Base-by-base conservation (phyloP, 208 protist genomes). In the Trypanosoma brucei region DNA sequence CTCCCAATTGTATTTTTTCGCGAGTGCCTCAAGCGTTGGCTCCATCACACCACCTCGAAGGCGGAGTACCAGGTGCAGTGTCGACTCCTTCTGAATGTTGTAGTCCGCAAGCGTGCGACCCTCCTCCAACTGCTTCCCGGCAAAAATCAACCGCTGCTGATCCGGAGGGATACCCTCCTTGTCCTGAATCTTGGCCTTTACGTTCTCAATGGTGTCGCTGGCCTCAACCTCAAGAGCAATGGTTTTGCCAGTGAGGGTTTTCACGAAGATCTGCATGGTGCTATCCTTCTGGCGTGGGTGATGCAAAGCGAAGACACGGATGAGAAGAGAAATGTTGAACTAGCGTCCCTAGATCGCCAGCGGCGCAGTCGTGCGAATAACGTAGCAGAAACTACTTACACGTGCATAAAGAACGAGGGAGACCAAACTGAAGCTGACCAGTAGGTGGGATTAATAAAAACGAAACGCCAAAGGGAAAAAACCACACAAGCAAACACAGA, bases 21-120 rank as follows among this genome's bases (percentile, higher is more conserved):
- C 98, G 22, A 99, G 86, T 13, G 89, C 86, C 54, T 93, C 76
- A 36, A 99, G 95, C 33, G 98, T 96, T 50, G 98, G 98, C 89
- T 99, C 97, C 83, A 99, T 99, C 59, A 93, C 79, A 61, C 88
- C 88, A 70, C 87, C 91, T 72, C 91, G 81, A 50, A 96, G 85
- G 60, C 97, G 83, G 4, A 99, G 88, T 48, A 99, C 98, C 8
- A 99, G 86, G 84, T 99, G 98, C 37, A 99, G 93, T 52, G 98
- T 99, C 37, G 96, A 98, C 85, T 99, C 98, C 92, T 99, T 99
- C 89, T 99, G 97, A 84, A 99, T 98, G 91, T 98, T 98, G 96
- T 99, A 99, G 88, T 99, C 98, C 50, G 89, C 79, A 11, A 99
- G 88, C 55, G 97, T 98, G 65, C 97, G 91, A 80, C 93, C 97